Base-by-base conservation (phyloP, 2,329 filamentous ascomycete species). In the Coniochaeta prunicola region DNA sequence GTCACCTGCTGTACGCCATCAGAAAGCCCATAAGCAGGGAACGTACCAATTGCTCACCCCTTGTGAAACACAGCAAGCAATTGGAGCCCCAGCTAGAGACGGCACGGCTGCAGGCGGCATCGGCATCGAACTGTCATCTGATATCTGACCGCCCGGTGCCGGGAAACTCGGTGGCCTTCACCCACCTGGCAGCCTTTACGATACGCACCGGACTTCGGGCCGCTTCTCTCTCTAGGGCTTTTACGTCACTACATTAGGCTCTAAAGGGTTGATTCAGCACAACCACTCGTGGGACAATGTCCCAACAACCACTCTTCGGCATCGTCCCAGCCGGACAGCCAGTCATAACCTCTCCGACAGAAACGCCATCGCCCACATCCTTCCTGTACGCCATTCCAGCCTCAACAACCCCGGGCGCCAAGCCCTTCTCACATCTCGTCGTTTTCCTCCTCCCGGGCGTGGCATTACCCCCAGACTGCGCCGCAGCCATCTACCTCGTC, bases 401-500 rank as follows among this genome's bases (percentile, higher is more conserved):
- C n/a, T 61, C 66, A 6, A 64, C 68, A 7, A 66, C 64, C 0
- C 67, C 59, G 7, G 60, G 36, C 26, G 5, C 65, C 58, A 77
- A 77, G 48, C 66, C 84, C 57, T 91, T 94, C 71, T 86, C 88
- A 17, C 92, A 97, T 71, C 83, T 97, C 58, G 89, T 92, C 67
- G 86, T 97, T 59, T 96, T 97, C 76, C 80, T 97, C 36, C 83
- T 97, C 0, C 96, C 94, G 0, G 89, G 88, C 48, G 80, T 88
- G 10, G 73, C 81, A 10, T 80, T 99, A 0, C 92, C 92, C 0
- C 78, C 82, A 4, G 83, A 85, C 65, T 89, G 89, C 21, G 93
- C 91, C 5, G 94, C 92, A 15, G 90, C 92, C 53, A 93, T 99
- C 63, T 97, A 97, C 76, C 83, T 96, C 54, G 88, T 78, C 57